Evolutionary conservation across 345 rosid genomes (phyloP).

Genomic region (Citrus trifoliata): DNA sequence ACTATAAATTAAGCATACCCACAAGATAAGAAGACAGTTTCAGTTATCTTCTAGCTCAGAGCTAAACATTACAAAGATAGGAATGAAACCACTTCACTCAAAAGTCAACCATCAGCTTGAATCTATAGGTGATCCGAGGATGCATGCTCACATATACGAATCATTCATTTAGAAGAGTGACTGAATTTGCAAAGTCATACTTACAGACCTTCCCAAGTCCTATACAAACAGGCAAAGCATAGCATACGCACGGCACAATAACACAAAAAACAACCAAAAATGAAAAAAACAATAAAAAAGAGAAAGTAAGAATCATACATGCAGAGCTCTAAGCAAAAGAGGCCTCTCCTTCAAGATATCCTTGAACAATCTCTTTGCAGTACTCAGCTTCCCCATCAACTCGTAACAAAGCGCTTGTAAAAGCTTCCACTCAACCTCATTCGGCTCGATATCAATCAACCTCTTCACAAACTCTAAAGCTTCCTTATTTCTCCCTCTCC

Average conservation of each 20-base stretch:
- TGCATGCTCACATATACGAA: not conserved
- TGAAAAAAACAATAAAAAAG: not conserved
- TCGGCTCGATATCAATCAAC: conserved; percentile 57
- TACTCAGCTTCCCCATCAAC: conserved; percentile 62
- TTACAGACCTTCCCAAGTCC: not conserved
- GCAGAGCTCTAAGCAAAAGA: conserved; percentile 83
- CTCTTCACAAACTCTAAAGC: conserved; percentile 65
- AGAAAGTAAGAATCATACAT: conserved; percentile 45
- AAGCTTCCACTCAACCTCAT: conserved; percentile 90
- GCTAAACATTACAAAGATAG: not conserved
- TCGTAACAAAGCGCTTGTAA: conserved; percentile 84
- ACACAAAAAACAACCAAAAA: not conserved
- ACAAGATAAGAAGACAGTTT: not conserved
- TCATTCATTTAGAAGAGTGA: not conserved
- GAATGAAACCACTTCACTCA: not conserved
- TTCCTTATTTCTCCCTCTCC: conserved; percentile 59
- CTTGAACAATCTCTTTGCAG: conserved; percentile 58
- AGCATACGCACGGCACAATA: not conserved
- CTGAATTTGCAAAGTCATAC: not conserved
- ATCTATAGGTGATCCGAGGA: not conserved
- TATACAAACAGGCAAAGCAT: not conserved
- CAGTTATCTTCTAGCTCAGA: not conserved
- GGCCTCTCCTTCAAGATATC: conserved; percentile 70
- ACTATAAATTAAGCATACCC: not conserved
- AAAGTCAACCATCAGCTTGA: not conserved